Conservation (phyloP, 179 eudicot species). For the Gypsophila paniculata region DNA sequence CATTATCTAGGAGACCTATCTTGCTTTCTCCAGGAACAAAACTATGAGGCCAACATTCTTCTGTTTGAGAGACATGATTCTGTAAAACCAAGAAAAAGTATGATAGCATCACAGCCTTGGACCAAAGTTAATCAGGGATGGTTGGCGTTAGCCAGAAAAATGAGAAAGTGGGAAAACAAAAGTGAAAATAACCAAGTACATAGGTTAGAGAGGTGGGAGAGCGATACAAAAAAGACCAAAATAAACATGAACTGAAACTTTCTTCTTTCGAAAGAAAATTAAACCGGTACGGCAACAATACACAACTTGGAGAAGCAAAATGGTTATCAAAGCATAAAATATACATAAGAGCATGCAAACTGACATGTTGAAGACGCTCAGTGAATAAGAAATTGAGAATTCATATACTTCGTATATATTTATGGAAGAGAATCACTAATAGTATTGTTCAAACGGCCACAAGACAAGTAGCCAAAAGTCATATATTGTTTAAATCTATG, state of each 20-base stretch:
- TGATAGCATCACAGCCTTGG: not conserved
- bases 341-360: not conserved
- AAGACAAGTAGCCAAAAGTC: too few species aligned
- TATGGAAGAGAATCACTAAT: too few species aligned
- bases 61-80: conserved; percentile 43
- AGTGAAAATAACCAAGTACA: not conserved
- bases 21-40: conserved; percentile 35
- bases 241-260: not conserved
- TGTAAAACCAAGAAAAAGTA: conserved; percentile 30
- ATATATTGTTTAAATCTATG: too few species aligned
- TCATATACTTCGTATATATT: too few species aligned
- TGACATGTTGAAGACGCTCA: not conserved
- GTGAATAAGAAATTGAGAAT: not conserved
- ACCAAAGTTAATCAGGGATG: not conserved
- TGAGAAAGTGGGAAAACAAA: not conserved
- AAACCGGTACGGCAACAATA: not conserved
- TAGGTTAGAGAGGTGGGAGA: not conserved
- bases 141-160: not conserved
- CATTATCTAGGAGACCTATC: conserved; percentile 32
- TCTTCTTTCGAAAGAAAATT: not conserved
- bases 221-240: not conserved
- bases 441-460: too few species aligned
- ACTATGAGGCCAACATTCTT: conserved; percentile 30
- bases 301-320: not conserved
- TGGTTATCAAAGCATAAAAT: not conserved